Evolutionary conservation across 345 rosid genomes (phyloP), one percentile per base, ranked within the genome.

Genomic region (Salix udensis): DNA sequence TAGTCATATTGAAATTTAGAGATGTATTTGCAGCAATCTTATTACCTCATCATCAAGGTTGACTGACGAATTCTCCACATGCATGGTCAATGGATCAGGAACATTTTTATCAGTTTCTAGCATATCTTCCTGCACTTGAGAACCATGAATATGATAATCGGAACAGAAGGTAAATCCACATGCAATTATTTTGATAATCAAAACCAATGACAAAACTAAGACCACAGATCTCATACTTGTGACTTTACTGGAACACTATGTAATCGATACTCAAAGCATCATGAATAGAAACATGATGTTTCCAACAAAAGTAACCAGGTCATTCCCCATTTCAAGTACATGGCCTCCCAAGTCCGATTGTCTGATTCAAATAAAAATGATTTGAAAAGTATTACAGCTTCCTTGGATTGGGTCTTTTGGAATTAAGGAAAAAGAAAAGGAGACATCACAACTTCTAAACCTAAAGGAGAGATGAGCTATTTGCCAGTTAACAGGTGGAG

Each of bases 1-100:
- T 28, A 1, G 30, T 39, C 30, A 55, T 53, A 58, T 2, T 36
- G 71, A 71, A 65, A 53, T 58, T 23, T 18, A 52, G 69, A 71
- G 69, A 39, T 67, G 21, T n/a, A 70, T 58, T 74, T n/a, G 23
- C 40, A 28, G 69, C 78, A 53, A 76, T 40, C 18, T 44, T 40
- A 68, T 79, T 81, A 87, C 86, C 89, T 87, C 85, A n/a, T 83
- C 85, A 76, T 83, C 85, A 64, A 84, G 84, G 82, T 81, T 80
- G 69, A 76, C 73, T 28, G 82, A 79, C 18, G 86, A 74, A 69
- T 79, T 79, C 58, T 79, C 83, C 62, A 78, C 76, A 74, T 65
- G 78, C 50, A 83, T 65, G n/a, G 85, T 82, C 75, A 85, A 75
- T 15, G 77, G 77, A 70, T 78, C 67, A 55, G 78, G 53, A 72